Evolutionary conservation across 495 filamentous ascomycete genomes (phyloP).

Genomic region (Penicillium cinerascens): DNA sequence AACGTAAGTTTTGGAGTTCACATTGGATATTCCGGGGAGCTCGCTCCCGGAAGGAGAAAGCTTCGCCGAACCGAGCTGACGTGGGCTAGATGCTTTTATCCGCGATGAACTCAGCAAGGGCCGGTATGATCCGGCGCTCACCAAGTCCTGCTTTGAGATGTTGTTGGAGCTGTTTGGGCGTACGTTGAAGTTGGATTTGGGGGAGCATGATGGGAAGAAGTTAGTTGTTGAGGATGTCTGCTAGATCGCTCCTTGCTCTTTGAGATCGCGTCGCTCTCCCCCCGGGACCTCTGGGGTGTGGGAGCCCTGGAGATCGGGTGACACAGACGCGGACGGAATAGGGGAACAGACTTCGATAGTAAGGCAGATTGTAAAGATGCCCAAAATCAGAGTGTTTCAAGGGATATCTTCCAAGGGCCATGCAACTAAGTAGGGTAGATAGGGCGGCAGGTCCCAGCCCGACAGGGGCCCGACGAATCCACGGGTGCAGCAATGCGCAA

Average conservation of each 20-base stretch:
- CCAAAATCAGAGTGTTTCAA: background rate
- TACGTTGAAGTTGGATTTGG: slow-evolving; percentile 73
- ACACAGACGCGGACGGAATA: background rate
- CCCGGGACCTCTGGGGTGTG: background rate
- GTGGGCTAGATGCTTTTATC: slow-evolving; percentile 72
- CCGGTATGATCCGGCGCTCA: slow-evolving; percentile 83
- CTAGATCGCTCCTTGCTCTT: slow-evolving; percentile 22
- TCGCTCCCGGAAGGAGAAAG: background rate
- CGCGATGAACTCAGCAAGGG: slow-evolving; percentile 94
- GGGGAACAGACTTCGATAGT: background rate
- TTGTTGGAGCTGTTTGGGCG: slow-evolving; percentile 81
- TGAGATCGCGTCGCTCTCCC: no score
- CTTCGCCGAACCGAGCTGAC: background rate
- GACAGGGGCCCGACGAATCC: background rate
- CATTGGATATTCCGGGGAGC: background rate
- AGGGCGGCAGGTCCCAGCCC: no score
- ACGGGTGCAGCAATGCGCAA: background rate
- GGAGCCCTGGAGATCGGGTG: background rate
- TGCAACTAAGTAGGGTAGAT: no score
- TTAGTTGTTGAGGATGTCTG: slow-evolving; percentile 58
- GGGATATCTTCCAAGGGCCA: background rate
- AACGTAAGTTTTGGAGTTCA: slow-evolving; percentile 53
- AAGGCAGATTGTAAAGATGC: background rate
- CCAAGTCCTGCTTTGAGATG: slow-evolving; percentile 89
- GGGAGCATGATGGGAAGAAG: slow-evolving; percentile 48